phyloP scores from a whole-genome alignment of 1,139 yeast genomes.

The Kodamaea arcana region DNA sequence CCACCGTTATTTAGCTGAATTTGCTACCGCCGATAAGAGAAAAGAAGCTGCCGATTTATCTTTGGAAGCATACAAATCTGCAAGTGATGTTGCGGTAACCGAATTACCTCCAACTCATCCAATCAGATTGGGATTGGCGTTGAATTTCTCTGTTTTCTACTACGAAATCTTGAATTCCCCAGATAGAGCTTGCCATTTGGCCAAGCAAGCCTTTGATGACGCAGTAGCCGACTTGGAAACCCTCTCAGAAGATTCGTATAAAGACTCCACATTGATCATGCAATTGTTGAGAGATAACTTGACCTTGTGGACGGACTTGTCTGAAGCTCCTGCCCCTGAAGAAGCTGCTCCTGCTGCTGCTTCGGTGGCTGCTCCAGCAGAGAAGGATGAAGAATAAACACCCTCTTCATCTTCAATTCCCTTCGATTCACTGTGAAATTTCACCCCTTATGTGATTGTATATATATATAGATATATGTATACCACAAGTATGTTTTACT shows the following conservation, averaged over 20 bases:
- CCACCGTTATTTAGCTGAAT: conserved; percentile 98
- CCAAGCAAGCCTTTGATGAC: conserved; percentile 98
- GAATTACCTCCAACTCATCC: conserved; percentile 99
- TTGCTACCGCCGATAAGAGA: conserved; percentile 86
- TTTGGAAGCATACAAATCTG: conserved; percentile 90
- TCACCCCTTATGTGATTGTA: conserved; percentile 3
- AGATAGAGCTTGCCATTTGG: conserved; percentile 97
- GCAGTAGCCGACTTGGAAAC: conserved; percentile 99
- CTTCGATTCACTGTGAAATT: neutral
- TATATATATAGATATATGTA: conserved; percentile 9
- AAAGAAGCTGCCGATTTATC: conserved; percentile 91
- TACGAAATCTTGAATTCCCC: conserved; percentile 97
- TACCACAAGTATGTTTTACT: conserved; percentile 4
- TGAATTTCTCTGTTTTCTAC: conserved; percentile 96
- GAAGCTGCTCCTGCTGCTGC: conserved; percentile 9
- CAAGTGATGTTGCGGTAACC: conserved; percentile 94
- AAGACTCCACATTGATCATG: conserved; percentile 97
- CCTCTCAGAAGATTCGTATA: conserved; percentile 94
- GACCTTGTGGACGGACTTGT: conserved; percentile 98
- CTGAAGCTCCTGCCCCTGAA: conserved; percentile 73
- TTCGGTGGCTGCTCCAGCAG: conserved; percentile 12
- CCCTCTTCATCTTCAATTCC: conserved; percentile 4
- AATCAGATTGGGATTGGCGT: conserved; percentile 95
- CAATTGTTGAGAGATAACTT: conserved; percentile 97
- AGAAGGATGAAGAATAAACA: conserved; percentile 32